These are phyloP conservation scores for Extremus antarcticus DNA, from an alignment of 495 filamentous ascomycete species.

Conservation along the genomic window DNA sequence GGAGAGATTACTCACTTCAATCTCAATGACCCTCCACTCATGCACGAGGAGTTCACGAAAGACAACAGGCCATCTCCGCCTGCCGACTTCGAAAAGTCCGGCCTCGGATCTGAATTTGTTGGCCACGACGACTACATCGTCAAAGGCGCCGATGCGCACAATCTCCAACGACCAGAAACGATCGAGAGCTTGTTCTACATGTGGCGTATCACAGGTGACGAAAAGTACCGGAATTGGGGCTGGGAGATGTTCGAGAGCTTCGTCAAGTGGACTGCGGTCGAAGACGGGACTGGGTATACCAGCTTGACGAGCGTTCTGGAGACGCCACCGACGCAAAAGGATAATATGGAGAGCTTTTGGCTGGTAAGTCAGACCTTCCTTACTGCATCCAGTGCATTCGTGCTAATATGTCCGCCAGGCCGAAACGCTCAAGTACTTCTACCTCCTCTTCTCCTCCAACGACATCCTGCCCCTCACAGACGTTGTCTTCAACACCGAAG, in stretches of 20 bases:
- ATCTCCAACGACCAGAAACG: constrained; percentile 92
- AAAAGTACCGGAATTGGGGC: constrained; percentile 87
- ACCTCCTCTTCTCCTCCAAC: constrained; percentile 78
- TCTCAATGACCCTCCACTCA: constrained; percentile 51
- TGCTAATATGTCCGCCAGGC: constrained; percentile 41
- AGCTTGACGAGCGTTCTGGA: constrained; percentile 61
- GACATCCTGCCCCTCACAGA: constrained; percentile 76
- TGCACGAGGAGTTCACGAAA: constrained; percentile 37
- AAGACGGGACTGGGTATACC: constrained; percentile 63
- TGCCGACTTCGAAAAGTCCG: constrained; percentile 1
- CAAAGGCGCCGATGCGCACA: constrained; percentile 67
- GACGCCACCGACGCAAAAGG: constrained; percentile 25
- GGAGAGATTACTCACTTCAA: constrained; percentile 88
- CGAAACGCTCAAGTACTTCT: constrained; percentile 97
- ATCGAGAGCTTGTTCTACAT: constrained; percentile 94
- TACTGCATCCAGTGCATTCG: not conserved
- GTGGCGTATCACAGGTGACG: constrained; percentile 94
- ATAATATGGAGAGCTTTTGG: constrained; percentile 42
- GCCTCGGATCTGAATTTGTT: constrained; percentile 23
- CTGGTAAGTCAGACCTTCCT: constrained; percentile 45
- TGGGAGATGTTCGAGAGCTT: constrained; percentile 98
- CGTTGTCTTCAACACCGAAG: constrained; percentile 91
- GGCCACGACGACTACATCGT: constrained; percentile 58
- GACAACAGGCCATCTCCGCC: not conserved
- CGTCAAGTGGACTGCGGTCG: constrained; percentile 65